A percentile compares a stretch with the other conserved stretches of the same genome.
phyloP scores from a whole-genome alignment of 2,329 filamentous ascomycete species.

The Arthrobotrys pseudoclavata region DNA sequence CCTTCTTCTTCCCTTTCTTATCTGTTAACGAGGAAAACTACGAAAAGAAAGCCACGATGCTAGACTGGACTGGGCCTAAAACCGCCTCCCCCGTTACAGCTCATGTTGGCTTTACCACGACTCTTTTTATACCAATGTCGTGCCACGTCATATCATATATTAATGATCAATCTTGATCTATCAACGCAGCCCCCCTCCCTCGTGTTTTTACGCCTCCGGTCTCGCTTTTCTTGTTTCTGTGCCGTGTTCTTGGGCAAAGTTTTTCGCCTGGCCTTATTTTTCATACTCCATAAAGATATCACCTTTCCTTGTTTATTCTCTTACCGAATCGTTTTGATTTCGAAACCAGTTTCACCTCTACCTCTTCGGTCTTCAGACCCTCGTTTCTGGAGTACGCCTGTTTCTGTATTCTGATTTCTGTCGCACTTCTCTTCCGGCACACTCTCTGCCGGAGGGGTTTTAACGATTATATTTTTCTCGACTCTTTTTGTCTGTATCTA shows the following conservation, averaged over 20 bases:
- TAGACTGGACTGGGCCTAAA: background rate
- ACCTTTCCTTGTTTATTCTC: background rate
- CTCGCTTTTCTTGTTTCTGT: background rate
- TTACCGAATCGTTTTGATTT: conserved; percentile 4
- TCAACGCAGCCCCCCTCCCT: background rate
- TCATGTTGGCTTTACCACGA: background rate
- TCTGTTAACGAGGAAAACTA: conserved; percentile 26
- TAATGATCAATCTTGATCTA: conserved; percentile 12
- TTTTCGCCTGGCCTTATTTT: background rate
- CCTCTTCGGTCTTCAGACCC: background rate
- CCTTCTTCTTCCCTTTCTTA: background rate
- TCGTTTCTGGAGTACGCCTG: conserved; percentile 43
- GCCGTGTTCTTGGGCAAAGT: conserved; percentile 6
- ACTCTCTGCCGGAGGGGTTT: conserved; percentile 60
- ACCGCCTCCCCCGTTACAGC: background rate
- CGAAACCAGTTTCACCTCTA: background rate
- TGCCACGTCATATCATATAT: conserved; percentile 16
- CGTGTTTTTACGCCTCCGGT: background rate
- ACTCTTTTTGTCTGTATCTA: conserved; percentile 62
- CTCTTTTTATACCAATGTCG: conserved; percentile 25
- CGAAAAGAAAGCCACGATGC: conserved; percentile 12
- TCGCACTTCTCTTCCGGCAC: conserved; percentile 53
- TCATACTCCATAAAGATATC: conserved; percentile 27
- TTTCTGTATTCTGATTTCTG: conserved; percentile 34
- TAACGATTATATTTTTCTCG: conserved; percentile 53